Evolutionary conservation across 2,329 filamentous ascomycete species (phyloP).

Genomic region (Aspergillus melleus): DNA sequence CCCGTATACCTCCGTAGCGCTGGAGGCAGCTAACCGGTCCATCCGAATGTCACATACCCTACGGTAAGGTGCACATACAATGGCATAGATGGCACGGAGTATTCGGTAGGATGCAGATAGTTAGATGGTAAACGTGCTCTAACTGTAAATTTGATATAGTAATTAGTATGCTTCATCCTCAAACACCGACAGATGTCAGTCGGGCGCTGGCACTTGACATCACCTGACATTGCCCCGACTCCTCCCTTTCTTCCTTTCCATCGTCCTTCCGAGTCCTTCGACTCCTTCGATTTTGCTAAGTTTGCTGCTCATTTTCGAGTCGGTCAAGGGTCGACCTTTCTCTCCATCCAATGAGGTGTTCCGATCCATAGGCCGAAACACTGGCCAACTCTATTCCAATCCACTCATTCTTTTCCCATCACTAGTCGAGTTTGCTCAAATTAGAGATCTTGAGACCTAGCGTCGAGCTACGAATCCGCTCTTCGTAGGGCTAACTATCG

Average conservation of each 20-base stretch:
- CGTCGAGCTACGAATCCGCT: not conserved
- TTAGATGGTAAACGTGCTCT: not conserved
- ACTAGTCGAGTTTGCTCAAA: not conserved
- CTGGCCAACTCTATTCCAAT: not conserved
- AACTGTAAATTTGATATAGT: not conserved
- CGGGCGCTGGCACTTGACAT: not conserved
- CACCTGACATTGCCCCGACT: not conserved
- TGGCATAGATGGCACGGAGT: not conserved
- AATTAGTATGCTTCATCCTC: not conserved
- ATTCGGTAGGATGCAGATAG: not conserved
- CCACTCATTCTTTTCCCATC: not conserved
- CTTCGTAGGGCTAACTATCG: not conserved
- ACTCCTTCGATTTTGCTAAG: too few relatives aligned
- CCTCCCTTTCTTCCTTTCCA: not conserved
- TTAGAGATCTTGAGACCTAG: not conserved
- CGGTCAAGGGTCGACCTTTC: not conserved
- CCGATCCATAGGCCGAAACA: not conserved
- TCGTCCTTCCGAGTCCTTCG: not conserved
- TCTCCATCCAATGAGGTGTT: not conserved
- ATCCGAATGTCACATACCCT: not conserved
- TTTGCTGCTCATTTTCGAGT: not conserved
- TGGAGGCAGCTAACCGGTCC: not conserved
- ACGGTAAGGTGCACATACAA: not conserved
- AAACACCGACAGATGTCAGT: not conserved
- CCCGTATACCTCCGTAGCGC: not conserved